A percentile compares a stretch with the other conserved stretches of the same genome.
Conservation (phyloP, 2,329 filamentous ascomycete genomes). For the Alternaria brassicicola region DNA sequence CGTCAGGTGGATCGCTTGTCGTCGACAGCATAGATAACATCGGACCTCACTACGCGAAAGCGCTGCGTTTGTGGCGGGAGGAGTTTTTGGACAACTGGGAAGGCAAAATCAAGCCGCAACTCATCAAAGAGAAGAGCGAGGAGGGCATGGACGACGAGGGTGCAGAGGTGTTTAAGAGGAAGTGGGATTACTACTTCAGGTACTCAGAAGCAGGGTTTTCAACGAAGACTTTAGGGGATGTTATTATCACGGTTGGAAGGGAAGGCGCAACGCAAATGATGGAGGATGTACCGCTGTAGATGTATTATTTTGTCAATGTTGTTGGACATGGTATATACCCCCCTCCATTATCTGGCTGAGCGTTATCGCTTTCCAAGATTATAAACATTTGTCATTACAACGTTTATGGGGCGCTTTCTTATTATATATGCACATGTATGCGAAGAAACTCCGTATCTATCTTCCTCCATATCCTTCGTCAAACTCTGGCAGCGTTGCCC, state of each 20-base stretch:
- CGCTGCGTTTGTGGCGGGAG: slow-evolving; percentile 71
- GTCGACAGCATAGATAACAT: slow-evolving; percentile 74
- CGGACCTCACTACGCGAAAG: slow-evolving; percentile 74
- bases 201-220: slow-evolving; percentile 77
- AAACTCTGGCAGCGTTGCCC: slow-evolving; percentile 25
- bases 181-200: slow-evolving; percentile 80
- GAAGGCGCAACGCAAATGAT: slow-evolving; percentile 71
- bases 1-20: slow-evolving; percentile 66
- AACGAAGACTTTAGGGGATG: slow-evolving; percentile 74
- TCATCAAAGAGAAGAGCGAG: slow-evolving; percentile 62
- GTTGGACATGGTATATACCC: not conserved
- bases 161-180: slow-evolving; percentile 70
- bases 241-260: slow-evolving; percentile 71
- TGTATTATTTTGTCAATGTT: not conserved
- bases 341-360: not conserved
- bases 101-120: slow-evolving; percentile 63
- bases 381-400: not conserved
- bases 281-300: slow-evolving; percentile 69
- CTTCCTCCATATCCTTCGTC: slow-evolving; percentile 25
- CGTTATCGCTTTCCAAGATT: not conserved
- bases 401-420: not conserved
- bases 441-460: not conserved
- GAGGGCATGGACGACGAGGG: slow-evolving; percentile 68
- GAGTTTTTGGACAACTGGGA: slow-evolving; percentile 69
- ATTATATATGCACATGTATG: not conserved